Evolutionary conservation across 75 land plant species (phyloP).

Genomic region (Selaginella tamariscina): DNA sequence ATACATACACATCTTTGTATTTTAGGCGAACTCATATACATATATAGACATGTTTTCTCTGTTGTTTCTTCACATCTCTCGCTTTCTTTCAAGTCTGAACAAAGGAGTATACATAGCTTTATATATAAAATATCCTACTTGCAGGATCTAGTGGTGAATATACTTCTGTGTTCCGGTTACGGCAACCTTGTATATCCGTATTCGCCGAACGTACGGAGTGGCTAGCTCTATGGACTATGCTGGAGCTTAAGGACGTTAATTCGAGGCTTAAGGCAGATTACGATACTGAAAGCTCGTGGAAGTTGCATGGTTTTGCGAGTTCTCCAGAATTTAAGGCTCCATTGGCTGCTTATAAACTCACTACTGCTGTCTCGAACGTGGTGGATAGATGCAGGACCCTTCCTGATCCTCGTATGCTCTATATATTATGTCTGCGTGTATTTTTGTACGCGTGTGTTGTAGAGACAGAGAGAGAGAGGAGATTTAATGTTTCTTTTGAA

Average conservation of each 20-base stretch:
- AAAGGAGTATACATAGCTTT: no score
- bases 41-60: conserved; percentile 18
- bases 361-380: conserved; percentile 35
- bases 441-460: no score
- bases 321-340: conserved; percentile 48
- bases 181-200: conserved; percentile 41
- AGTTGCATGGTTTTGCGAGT: neutral
- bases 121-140: no score
- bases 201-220: conserved; percentile 82
- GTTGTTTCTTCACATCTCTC: no score
- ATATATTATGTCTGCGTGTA: no score
- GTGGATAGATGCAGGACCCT: conserved; percentile 63
- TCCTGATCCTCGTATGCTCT: conserved; percentile 39
- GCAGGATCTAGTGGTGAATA: no score
- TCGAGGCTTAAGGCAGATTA: conserved; percentile 43
- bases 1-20: no score
- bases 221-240: conserved; percentile 83
- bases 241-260: conserved; percentile 54
- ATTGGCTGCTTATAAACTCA: conserved; percentile 34
- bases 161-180: neutral
- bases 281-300: conserved; percentile 54
- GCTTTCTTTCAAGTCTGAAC: no score
- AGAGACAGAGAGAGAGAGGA: no score
- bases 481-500: no score
- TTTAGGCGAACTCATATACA: no score